A percentile compares a stretch with the other conserved stretches of the same genome.
phyloP scores from a whole-genome alignment of 805 yeast species.

The Lipomyces mesembrius region DNA sequence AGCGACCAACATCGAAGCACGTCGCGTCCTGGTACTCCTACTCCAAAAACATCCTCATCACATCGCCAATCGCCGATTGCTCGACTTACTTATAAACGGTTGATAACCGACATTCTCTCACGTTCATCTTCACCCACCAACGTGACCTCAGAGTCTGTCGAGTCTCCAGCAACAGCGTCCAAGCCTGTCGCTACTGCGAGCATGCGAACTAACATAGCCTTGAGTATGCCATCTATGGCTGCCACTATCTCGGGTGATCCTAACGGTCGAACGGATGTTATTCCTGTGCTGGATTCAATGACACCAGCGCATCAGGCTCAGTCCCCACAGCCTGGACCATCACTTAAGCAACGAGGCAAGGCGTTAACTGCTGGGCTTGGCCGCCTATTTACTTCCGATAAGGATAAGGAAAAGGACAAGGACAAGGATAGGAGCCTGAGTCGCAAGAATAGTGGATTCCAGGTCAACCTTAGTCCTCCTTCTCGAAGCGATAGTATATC shows the following conservation, averaged over 20 bases:
- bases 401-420: constrained; percentile 9
- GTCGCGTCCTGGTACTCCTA: background rate
- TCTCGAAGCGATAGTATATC: constrained; percentile 12
- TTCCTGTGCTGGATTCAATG: constrained; percentile 11
- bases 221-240: constrained; percentile 13
- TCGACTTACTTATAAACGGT: constrained; percentile 4
- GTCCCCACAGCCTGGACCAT: constrained; percentile 1
- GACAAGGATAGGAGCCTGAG: background rate
- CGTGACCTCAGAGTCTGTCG: background rate
- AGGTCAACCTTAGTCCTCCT: background rate
- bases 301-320: background rate
- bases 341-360: constrained; percentile 14
- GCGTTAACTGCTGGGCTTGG: constrained; percentile 27
- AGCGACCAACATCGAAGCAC: background rate
- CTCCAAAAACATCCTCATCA: background rate
- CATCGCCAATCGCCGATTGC: constrained; percentile 5
- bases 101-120: constrained; percentile 1
- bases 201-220: background rate
- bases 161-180: background rate
- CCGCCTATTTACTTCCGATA: constrained; percentile 25
- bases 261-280: constrained; percentile 15
- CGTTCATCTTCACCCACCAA: background rate
- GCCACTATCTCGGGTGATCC: constrained; percentile 7
- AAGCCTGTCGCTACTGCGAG: constrained; percentile 2
- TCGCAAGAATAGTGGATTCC: background rate